Base-by-base conservation (phyloP, 805 yeast genomes). In the Pichia occidentalis region DNA sequence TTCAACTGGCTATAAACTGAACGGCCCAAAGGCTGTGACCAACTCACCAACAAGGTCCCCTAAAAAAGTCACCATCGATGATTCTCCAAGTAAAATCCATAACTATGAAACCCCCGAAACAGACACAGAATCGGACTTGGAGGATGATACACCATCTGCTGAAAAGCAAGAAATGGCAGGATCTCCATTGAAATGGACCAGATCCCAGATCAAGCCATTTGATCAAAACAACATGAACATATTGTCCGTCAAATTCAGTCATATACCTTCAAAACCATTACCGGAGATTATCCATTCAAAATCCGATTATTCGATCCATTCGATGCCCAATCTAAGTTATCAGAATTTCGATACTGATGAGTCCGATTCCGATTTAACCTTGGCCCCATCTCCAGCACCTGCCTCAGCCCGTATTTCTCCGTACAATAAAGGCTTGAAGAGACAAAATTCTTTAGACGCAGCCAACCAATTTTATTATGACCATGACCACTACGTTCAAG, bases 41-140 rank as follows among this genome's bases (percentile, higher is more conserved):
- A 38, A 42, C 6, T 49, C 59, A 5, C 56, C 59, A 8, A 30
- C 38, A 5, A 53, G 48, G 29, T 40, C 48, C 12, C 50, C 67
- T 0, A 61, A 56, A 36, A 65, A 61, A 37, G 70, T 67, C 7
- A 56, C 57, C 18, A 64, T 67, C 28, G 67, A 64, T 36, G 40
- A 47, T 5, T 55, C 65, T 1, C 68, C 70, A 3, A 65, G 67
- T 34, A 59, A 60, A 42, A 53, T 61, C 6, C 36, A 45, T 29
- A 58, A 52, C 4, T 48, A 45, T 9, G 50, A 50, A 7, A 51
- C 45, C 13, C 20, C 12, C 25, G 9, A 23, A 23, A 9, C 9
- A 9, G 25, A 9, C 25, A 9, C 9, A 9, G 9, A 12, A 23
- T 23, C 25, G 9, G 12, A 23, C 25, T 4, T 33, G 36, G 36